Conservation (phyloP, 768 basidiomycete species). For the Boletus rufocinnamomeus region DNA sequence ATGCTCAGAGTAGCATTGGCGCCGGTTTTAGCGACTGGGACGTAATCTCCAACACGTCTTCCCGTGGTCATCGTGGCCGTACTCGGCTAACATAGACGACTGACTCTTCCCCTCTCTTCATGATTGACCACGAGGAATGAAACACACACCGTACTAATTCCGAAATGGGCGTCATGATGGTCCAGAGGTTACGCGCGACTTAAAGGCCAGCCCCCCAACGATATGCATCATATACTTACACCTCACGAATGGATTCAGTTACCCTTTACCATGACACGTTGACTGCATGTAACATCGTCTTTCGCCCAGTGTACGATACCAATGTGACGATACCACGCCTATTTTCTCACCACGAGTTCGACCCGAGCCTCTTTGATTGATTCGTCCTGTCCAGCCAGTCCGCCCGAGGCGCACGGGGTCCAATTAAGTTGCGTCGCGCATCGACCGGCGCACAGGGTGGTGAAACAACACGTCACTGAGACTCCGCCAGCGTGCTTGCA, state of each 20-base stretch:
- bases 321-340: neutral
- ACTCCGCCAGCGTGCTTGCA: neutral
- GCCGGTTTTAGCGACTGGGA: slow-evolving; percentile 26
- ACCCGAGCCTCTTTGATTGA: neutral
- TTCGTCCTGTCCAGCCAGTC: no score
- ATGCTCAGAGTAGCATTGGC: slow-evolving; percentile 25
- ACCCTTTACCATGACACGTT: neutral
- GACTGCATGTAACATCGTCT: slow-evolving; percentile 6
- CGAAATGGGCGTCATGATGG: neutral
- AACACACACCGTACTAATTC: neutral
- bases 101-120: neutral
- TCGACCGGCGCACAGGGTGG: neutral
- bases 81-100: neutral
- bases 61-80: neutral
- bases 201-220: neutral
- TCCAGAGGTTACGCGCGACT: neutral
- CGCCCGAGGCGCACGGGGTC: neutral
- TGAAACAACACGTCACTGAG: neutral
- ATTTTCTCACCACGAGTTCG: neutral
- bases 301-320: slow-evolving; percentile 1
- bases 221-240: neutral
- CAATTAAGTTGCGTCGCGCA: neutral
- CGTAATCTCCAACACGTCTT: slow-evolving; percentile 22
- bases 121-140: neutral
- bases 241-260: neutral